phyloP scores from a whole-genome alignment of 148 eudicot genomes.

The Camellia granthamiana region DNA sequence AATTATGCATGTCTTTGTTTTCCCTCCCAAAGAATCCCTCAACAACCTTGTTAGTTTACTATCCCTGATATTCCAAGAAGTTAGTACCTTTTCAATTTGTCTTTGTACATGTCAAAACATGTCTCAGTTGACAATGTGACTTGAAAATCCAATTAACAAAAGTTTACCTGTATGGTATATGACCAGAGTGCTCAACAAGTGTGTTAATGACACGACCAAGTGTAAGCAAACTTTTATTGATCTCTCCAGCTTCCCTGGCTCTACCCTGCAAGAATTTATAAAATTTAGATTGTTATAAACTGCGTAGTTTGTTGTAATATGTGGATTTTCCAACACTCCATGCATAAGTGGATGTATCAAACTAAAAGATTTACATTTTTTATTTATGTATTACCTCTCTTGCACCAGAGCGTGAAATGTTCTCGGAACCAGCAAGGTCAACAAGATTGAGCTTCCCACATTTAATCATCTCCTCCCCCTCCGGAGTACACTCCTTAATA shows the following conservation, averaged over 20 bases:
- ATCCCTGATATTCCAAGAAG: constrained; percentile 51
- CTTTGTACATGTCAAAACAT: neutral
- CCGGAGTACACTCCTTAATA: constrained; percentile 93
- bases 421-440: constrained; percentile 99
- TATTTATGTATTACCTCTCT: constrained; percentile 60
- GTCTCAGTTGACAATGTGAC: too few species aligned
- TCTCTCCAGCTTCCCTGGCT: constrained; percentile 99
- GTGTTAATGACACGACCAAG: constrained; percentile 97
- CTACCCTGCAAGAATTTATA: constrained; percentile 54
- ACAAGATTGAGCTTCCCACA: constrained; percentile 99
- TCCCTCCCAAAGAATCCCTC: constrained; percentile 98
- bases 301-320: neutral
- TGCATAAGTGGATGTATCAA: neutral
- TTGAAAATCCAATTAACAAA: neutral
- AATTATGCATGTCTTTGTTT: constrained; percentile 97
- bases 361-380: neutral
- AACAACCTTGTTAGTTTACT: constrained; percentile 93
- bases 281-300: neutral
- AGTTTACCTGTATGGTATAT: constrained; percentile 79
- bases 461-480: constrained; percentile 98
- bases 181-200: constrained; percentile 97
- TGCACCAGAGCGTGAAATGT: constrained; percentile 97
- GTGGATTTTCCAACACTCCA: neutral
- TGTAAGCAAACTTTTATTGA: constrained; percentile 94
- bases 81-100: neutral